Conservation (phyloP, 306 rosid species). For the Prunus mongolica region DNA sequence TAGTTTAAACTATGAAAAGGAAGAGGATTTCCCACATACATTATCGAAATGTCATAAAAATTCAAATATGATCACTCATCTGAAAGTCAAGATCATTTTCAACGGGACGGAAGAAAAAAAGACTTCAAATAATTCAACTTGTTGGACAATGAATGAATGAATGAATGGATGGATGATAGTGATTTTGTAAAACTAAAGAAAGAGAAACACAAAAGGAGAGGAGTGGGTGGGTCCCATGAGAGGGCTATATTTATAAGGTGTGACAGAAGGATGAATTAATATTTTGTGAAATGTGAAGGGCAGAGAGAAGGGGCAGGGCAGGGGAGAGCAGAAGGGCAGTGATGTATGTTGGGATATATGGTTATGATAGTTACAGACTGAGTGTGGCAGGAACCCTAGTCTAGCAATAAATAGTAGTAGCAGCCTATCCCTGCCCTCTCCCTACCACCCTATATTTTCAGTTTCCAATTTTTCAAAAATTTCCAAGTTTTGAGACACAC, state of each 20-base stretch:
- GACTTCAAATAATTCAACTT: too few relatives aligned
- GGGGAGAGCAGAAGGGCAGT: background rate
- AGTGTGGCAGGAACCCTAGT: background rate
- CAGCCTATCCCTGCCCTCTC: background rate
- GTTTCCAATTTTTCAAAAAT: background rate
- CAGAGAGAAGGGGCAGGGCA: background rate
- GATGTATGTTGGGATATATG: background rate
- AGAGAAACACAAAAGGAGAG: background rate
- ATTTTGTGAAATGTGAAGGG: background rate
- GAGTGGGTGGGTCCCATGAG: background rate
- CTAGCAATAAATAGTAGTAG: background rate
- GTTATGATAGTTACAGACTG: background rate
- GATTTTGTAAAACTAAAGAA: background rate
- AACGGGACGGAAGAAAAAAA: fast-evolving
- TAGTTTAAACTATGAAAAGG: fast-evolving
- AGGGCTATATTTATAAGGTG: background rate
- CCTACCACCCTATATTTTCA: background rate
- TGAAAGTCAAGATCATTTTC: too few relatives aligned
- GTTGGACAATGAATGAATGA: too few relatives aligned
- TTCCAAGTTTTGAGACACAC: background rate
- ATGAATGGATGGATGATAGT: background rate
- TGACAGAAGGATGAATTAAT: background rate
- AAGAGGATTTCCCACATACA: fast-evolving
- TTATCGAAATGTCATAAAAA: fast-evolving
- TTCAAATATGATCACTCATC: fast-evolving